Evolutionary conservation across 495 filamentous ascomycete genomes (phyloP).

Genomic region (Neurospora tetraspora): DNA sequence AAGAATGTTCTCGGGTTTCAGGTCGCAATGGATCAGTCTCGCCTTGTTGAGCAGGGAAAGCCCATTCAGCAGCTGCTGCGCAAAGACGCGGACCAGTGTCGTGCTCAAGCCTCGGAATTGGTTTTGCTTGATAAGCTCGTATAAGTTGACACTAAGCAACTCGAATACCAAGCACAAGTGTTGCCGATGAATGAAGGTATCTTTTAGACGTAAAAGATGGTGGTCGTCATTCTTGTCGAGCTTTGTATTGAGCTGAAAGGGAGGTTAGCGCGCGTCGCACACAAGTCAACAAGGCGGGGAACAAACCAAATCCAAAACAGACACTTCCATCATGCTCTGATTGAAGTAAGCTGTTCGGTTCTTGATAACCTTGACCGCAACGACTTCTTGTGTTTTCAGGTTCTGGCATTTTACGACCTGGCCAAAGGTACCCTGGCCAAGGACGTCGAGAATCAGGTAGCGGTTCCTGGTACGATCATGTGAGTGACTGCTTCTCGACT

Average conservation of each 20-base stretch:
- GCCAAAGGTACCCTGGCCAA: constrained; percentile 98
- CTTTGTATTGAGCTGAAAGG: constrained; percentile 78
- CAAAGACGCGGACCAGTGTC: constrained; percentile 94
- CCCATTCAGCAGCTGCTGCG: constrained; percentile 90
- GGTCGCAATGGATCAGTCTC: constrained; percentile 92
- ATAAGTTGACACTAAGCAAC: constrained; percentile 92
- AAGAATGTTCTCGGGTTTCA: constrained; percentile 98
- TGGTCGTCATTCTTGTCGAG: constrained; percentile 99
- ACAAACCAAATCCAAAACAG: constrained; percentile 86
- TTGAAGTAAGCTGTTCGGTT: constrained; percentile 99
- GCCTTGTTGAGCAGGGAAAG: constrained; percentile 92
- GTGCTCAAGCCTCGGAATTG: constrained; percentile 97
- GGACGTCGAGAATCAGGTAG: constrained; percentile 94
- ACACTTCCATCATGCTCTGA: constrained; percentile 99
- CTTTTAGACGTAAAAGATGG: constrained; percentile 88
- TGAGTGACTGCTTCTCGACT: neutral
- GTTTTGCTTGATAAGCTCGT: constrained; percentile 99
- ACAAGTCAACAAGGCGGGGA: neutral
- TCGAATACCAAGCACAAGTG: constrained; percentile 98
- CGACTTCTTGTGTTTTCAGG: constrained; percentile 93
- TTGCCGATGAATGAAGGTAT: constrained; percentile 97
- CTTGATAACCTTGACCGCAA: constrained; percentile 98
- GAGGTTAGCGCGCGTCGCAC: constrained; percentile 1
- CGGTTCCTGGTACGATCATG: constrained; percentile 60
- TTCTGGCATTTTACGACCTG: constrained; percentile 99